These are phyloP conservation scores for Pseudofabraea citricarpa DNA, from an alignment of 2,329 filamentous ascomycete species.

Conservation along the genomic window DNA sequence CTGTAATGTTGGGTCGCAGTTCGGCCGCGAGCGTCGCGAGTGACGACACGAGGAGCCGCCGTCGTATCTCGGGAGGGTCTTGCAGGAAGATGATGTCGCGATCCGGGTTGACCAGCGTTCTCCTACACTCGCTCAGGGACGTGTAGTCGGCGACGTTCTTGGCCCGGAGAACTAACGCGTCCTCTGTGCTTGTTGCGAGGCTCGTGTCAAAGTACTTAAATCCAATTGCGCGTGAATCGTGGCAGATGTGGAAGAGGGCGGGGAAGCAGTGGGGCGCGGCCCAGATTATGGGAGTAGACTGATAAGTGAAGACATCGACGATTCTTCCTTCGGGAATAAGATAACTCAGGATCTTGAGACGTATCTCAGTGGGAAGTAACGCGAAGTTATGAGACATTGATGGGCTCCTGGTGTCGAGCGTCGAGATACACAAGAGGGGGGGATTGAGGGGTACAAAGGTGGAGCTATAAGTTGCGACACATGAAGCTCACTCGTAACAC, in stretches of 20 bases:
- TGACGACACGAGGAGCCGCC: not conserved
- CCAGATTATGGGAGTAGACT: not conserved
- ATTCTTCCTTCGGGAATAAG: not conserved
- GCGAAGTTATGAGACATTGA: too few species aligned
- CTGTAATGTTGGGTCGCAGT: not conserved
- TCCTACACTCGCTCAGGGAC: not conserved
- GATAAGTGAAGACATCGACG: not conserved
- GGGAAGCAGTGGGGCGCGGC: not conserved
- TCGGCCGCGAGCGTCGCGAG: not conserved
- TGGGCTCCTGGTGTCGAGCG: too few species aligned
- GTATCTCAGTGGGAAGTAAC: not conserved
- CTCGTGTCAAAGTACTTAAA: not conserved
- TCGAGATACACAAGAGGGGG: too few species aligned
- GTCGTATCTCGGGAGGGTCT: not conserved
- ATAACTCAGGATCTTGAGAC: not conserved
- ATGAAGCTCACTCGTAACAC: too few species aligned
- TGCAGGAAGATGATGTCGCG: not conserved
- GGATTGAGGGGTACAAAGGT: too few species aligned
- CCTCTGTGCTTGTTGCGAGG: not conserved
- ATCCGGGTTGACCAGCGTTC: not conserved
- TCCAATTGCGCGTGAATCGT: not conserved
- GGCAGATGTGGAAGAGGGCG: not conserved
- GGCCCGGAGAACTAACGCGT: not conserved
- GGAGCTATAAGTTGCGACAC: too few species aligned
- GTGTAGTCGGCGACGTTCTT: not conserved